Evolutionary conservation across 2,329 filamentous ascomycete species (phyloP).

Genomic region (Chrysosporium queenslandicum): DNA sequence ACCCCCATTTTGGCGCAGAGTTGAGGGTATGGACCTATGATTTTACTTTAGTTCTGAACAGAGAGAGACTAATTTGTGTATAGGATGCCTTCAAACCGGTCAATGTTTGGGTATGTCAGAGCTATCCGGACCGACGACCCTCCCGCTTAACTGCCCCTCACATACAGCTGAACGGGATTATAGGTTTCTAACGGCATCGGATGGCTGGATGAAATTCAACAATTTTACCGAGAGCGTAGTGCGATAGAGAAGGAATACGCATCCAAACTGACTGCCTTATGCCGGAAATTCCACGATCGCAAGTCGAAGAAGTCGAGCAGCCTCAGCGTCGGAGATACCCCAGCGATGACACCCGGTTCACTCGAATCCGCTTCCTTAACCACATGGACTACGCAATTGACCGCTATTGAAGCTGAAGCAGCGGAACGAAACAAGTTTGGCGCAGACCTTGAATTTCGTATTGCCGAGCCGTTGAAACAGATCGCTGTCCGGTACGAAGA

Average conservation of each 20-base stretch:
- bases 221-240: slow-evolving; percentile 92
- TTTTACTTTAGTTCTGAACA: neutral
- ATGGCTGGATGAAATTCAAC: slow-evolving; percentile 94
- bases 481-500: slow-evolving; percentile 73
- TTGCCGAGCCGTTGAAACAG: slow-evolving; percentile 78
- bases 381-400: slow-evolving; percentile 91
- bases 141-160: slow-evolving; percentile 15
- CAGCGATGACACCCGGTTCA: slow-evolving; percentile 85
- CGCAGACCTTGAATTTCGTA: slow-evolving; percentile 63
- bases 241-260: slow-evolving; percentile 95
- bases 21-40: slow-evolving; percentile 55
- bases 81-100: slow-evolving; percentile 96
- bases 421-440: slow-evolving; percentile 81
- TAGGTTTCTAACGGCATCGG: slow-evolving; percentile 72
- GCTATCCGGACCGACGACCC: slow-evolving; percentile 11
- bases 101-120: slow-evolving; percentile 63
- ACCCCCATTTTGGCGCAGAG: slow-evolving; percentile 83
- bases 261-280: slow-evolving; percentile 71
- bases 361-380: slow-evolving; percentile 93
- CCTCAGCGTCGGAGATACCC: slow-evolving; percentile 87
- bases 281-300: slow-evolving; percentile 95
- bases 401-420: slow-evolving; percentile 76
- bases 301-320: slow-evolving; percentile 81
- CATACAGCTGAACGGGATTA: slow-evolving; percentile 9
- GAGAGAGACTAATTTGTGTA: slow-evolving; percentile 13